Evolutionary conservation across 768 basidiomycete genomes (phyloP), one percentile per base, ranked within the genome.

Genomic region (Dioszegia aurantiaca): DNA sequence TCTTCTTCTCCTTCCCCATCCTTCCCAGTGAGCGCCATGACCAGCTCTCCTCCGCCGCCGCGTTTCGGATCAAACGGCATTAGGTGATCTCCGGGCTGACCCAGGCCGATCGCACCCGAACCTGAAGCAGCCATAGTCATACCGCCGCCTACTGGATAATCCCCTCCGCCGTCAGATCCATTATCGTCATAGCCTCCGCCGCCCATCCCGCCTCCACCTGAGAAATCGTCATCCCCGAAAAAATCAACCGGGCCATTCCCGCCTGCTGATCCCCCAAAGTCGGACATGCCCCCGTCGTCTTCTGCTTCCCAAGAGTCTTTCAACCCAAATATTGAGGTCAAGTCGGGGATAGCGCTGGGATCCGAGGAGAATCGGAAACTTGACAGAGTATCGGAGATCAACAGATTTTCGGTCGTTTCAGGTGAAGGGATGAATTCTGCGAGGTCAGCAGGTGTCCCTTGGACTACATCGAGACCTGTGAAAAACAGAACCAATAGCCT

Each of bases 41-140:
- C 83, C 27, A 94, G 80, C 62, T 91, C 89, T 4, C 87, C 82
- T 42, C 82, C 80, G 42, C 82, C 80, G n/a, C 81, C 80, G 36
- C 68, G 55, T 9, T 88, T 81, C 8, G 92, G 92, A 75, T 97
- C 92, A 71, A 94, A 99, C 1, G 88, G 85, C 12, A 86, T 83
- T 8, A 65, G 58, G 84, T 83, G 5, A 79, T 72, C 69, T 17
- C 77, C 78, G 17, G 69, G 66, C 5, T 59, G 65, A 16, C 54
- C 71, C 55, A 68, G 61, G 8, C 57, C 63, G 9, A 70, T 21
- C 36, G 39, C 61, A 43, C 68, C 62, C 52, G 58, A 81, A 5
- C 73, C 80, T 9, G 78, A 75, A 6, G 21, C 78, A 33, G 80
- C 80, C 30, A 80, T 72, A 17, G 8, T 14, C 33, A 33, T 33